Evolutionary conservation across 768 basidiomycete genomes (phyloP).

Genomic region (Russula griseocarnosa): DNA sequence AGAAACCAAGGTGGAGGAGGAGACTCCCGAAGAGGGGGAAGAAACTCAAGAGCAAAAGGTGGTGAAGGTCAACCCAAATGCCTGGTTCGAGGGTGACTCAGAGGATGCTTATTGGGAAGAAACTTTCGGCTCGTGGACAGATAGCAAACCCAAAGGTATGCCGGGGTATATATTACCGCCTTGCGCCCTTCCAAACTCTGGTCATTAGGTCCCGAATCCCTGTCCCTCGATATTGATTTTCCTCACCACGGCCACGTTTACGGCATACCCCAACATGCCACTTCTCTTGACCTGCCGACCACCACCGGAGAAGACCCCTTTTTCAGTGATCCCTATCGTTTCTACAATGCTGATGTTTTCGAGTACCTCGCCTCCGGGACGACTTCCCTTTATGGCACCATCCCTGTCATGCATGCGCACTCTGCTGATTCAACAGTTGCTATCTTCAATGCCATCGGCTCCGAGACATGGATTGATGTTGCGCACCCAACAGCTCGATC

Average conservation of each 20-base stretch:
- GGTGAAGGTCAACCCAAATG: slow-evolving; percentile 48
- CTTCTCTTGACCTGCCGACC: slow-evolving; percentile 80
- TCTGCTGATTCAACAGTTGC: slow-evolving; percentile 83
- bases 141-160: slow-evolving; percentile 92
- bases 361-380: slow-evolving; percentile 83
- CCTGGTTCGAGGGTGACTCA: slow-evolving; percentile 86
- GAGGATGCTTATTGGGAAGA: slow-evolving; percentile 92
- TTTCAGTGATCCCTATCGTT: slow-evolving; percentile 88
- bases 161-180: background rate
- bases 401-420: slow-evolving; percentile 93
- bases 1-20: slow-evolving; percentile 47
- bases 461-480: slow-evolving; percentile 95
- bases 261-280: slow-evolving; percentile 96
- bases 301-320: slow-evolving; percentile 74
- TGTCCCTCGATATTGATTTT: slow-evolving; percentile 90
- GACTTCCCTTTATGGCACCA: slow-evolving; percentile 84
- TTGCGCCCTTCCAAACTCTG: slow-evolving; percentile 4
- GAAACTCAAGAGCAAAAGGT: slow-evolving; percentile 53
- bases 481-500: slow-evolving; percentile 62
- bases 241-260: slow-evolving; percentile 88
- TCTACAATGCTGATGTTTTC: slow-evolving; percentile 95
- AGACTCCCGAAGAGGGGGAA: slow-evolving; percentile 40
- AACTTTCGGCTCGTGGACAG: slow-evolving; percentile 79
- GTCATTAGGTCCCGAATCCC: slow-evolving; percentile 83
- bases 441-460: slow-evolving; percentile 80